Evolutionary conservation across 164 flowering plant genomes (phyloP), one percentile per base, ranked within the genome.

Genomic region (Cinnamomum micranthum): DNA sequence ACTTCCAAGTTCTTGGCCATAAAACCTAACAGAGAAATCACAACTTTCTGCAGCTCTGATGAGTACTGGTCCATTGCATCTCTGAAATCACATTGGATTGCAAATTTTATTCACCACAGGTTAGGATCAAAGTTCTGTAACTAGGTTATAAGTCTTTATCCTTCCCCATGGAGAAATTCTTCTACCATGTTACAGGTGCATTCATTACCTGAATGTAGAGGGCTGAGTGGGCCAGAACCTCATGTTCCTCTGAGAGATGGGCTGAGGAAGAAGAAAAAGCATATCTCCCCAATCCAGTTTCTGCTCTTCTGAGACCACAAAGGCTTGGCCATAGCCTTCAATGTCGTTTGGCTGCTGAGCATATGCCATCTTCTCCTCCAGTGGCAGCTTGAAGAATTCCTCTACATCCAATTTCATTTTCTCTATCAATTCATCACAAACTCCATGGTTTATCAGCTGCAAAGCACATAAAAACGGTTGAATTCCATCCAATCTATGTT

Each of bases 281-380:
- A 86, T 81, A 82, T 86, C 90, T 6, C 79, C 83, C 89, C 88
- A 87, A 24, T 88, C 86, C 23, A 88, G 87, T 77, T 86, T 83
- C 59, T 83, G 88, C 15, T 87, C 85, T 52, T 87, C 83, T 12
- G 87, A 81, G 0, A 84, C 71, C 65, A 87, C 86, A 71, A 86
- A 83, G 7, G 86, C 86, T 73, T 87, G 89, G 2, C 89, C 90
- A 81, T 82, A 87, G 66, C 90, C 92, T 78, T 89, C 87, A 24
- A 85, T 72, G 59, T 2, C 50, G 51, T 82, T 75, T 12, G 86
- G 82, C 24, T 24, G 71, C 82, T 81, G 87, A 12, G 81, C 74
- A 73, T 74, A 83, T 6, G 59, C 80, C 74, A 73, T 78, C 81
- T 84, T 87, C 79, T 87, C 87, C 70, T 86, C 89, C 20, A 83